Base-by-base conservation (phyloP, 2,329 filamentous ascomycete genomes). In the Neofusicoccum sp. region DNA sequence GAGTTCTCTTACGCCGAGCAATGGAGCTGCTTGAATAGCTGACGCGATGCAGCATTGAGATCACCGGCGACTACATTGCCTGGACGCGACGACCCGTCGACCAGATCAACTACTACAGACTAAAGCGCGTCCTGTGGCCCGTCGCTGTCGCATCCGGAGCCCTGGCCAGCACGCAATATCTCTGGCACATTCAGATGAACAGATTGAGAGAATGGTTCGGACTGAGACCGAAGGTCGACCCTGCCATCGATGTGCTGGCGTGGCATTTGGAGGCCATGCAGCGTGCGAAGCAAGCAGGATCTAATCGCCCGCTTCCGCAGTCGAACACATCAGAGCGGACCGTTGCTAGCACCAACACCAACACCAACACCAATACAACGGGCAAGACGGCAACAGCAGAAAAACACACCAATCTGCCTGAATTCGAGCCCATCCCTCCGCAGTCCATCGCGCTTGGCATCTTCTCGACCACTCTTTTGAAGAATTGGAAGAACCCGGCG, bases 1-100 rank as follows among this genome's bases (percentile, higher is more conserved):
- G 39, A 66, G 67, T 64, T n/a, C 9, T 48, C 37, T 43, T 14
- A 12, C 37, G 1, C 12, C 9, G 34, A 28, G 16, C 45, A 72
- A 69, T n/a, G n/a, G n/a, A n/a, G n/a, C n/a, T n/a, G n/a, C n/a
- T n/a, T n/a, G n/a, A n/a, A n/a, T n/a, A n/a, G 29, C 52, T 64
- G 44, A 64, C 36, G 14, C 3, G 33, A 31, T 22, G 37, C 56
- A 64, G 52, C 7, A 68, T 73, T 36, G 72, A 74, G 50, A 34
- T 82, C 73, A 77, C 77, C 68, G 68, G 78, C 68, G 31, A 74
- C 76, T 66, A 72, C 70, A 64, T 76, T 74, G 54, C 77, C 66
- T 60, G 72, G 69, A 65, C 74, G 76, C 67, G 74, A 39, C 68
- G 67, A 63, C 66, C 70, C 6, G 73, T 77, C n/a, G 66, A 73